Conservation (phyloP, 1,139 yeast species). For the Magnusiomyces ingens region DNA sequence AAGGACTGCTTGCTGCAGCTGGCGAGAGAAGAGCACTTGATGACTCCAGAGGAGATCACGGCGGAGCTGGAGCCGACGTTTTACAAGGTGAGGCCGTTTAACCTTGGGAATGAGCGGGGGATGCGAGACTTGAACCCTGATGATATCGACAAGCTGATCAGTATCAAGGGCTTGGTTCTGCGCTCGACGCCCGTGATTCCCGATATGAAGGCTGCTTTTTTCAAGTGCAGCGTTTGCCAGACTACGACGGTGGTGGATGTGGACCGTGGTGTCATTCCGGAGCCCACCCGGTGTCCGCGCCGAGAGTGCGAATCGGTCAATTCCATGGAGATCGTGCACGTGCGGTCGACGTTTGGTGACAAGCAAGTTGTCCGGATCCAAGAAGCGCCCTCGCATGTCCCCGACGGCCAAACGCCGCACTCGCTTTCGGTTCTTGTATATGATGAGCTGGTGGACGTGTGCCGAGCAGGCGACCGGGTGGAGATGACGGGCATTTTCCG, state of each 20-base stretch:
- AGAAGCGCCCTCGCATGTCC: conserved; percentile 97
- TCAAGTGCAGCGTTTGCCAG: conserved; percentile 91
- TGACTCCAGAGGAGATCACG: conserved; percentile 30
- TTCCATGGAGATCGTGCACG: conserved; percentile 87
- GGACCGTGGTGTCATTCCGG: conserved; percentile 90
- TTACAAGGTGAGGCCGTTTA: conserved; percentile 82
- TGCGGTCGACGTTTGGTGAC: conserved; percentile 87
- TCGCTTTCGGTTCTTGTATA: conserved; percentile 89
- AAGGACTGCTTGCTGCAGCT: conserved; percentile 84
- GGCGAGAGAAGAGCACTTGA: conserved; percentile 30
- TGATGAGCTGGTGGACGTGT: conserved; percentile 90
- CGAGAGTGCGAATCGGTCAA: conserved; percentile 76
- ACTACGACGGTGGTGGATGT: conserved; percentile 89
- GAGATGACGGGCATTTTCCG: conserved; percentile 95
- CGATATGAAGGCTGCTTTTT: conserved; percentile 96
- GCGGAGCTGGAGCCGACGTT: conserved; percentile 69
- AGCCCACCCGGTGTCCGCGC: conserved; percentile 89
- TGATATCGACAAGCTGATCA: conserved; percentile 88
- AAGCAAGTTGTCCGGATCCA: conserved; percentile 90
- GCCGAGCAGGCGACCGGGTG: conserved; percentile 94
- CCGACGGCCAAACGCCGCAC: conserved; percentile 99
- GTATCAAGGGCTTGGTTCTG: conserved; percentile 84
- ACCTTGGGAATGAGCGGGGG: conserved; percentile 53
- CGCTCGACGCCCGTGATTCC: conserved; percentile 91
- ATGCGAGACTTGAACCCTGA: conserved; percentile 94